Conservation (phyloP, 140 eudicot species). For the Senecio squalidus region DNA sequence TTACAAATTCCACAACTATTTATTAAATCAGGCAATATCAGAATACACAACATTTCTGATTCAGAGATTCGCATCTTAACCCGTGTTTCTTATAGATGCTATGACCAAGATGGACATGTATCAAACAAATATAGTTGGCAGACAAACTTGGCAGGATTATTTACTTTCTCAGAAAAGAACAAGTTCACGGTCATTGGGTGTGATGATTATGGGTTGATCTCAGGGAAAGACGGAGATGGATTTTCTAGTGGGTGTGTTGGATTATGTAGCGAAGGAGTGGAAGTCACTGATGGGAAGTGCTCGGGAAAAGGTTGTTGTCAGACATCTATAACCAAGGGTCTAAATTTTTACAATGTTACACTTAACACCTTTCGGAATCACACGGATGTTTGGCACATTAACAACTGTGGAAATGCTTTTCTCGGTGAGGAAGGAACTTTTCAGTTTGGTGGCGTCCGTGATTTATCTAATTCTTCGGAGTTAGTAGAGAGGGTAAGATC, state of each 20-base stretch:
- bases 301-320: conserved; percentile 14
- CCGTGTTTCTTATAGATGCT: background rate
- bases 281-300: conserved; percentile 7
- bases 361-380: conserved; percentile 1
- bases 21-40: background rate
- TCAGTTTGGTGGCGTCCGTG: conserved; percentile 6
- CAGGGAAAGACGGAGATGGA: background rate
- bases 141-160: background rate
- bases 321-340: conserved; percentile 15
- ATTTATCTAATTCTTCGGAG: background rate
- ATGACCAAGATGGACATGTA: background rate
- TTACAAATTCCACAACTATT: background rate
- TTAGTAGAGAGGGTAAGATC: background rate
- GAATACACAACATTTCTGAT: background rate
- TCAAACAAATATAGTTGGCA: no score
- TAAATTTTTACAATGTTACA: background rate
- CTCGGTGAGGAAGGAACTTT: conserved; percentile 23
- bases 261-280: background rate
- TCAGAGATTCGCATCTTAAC: background rate
- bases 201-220: conserved; percentile 12
- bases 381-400: background rate
- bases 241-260: conserved; percentile 13
- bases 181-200: conserved; percentile 27
- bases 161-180: conserved; percentile 14
- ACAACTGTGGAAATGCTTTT: conserved; percentile 30